Evolutionary conservation across 352 stramenopile genomes (phyloP).

Genomic region (Globisporangium irregulare): DNA sequence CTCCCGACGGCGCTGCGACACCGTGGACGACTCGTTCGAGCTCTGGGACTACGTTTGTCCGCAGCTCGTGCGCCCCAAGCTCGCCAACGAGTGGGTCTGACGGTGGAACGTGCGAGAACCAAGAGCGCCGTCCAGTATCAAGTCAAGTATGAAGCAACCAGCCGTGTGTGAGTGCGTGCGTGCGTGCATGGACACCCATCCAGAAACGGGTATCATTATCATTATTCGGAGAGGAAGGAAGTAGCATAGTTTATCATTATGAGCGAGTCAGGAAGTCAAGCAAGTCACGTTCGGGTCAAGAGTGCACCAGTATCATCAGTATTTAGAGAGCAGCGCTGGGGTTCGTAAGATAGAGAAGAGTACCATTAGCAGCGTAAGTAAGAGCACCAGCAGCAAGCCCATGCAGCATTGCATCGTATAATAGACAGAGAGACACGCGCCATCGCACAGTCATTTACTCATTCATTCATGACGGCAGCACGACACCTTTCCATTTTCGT

Average conservation of each 20-base stretch:
- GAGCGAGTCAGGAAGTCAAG: neutral
- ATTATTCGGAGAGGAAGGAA: neutral
- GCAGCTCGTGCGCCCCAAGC: conserved; percentile 32
- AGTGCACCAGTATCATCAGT: neutral
- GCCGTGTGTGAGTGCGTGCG: neutral
- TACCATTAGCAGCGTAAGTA: neutral
- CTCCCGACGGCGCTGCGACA: conserved; percentile 15
- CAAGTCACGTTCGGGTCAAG: neutral
- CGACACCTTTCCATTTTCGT: too few species aligned
- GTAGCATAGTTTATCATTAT: neutral
- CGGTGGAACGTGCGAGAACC: neutral
- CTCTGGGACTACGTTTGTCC: conserved; percentile 63
- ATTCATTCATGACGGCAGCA: neutral
- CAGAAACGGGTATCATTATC: conserved; percentile 1
- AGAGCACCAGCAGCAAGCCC: neutral
- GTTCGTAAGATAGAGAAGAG: neutral
- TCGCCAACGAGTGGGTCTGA: conserved; percentile 52
- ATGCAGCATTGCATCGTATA: neutral
- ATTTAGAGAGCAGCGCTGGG: neutral
- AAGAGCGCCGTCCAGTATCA: neutral
- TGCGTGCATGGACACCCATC: neutral
- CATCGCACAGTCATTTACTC: neutral
- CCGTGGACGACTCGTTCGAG: conserved; percentile 34
- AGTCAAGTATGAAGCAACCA: neutral
- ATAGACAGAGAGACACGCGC: neutral